phyloP scores from a whole-genome alignment of 192 early-diverging fungal species.

The Linnemannia elongata region DNA sequence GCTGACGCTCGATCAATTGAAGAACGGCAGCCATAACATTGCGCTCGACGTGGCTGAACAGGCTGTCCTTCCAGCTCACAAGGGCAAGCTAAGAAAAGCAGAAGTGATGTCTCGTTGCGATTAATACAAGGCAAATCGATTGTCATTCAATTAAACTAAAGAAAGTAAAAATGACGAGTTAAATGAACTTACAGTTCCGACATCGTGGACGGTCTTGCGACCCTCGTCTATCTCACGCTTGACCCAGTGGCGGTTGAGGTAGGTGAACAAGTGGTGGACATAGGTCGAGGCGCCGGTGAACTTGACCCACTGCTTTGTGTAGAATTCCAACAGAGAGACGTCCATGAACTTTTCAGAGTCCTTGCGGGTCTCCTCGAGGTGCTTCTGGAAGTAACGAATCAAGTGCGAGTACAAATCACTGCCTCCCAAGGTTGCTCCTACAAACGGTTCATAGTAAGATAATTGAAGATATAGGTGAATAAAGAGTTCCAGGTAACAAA shows the following conservation, averaged over 20 bases:
- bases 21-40: slow-evolving; percentile 85
- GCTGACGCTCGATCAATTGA: slow-evolving; percentile 82
- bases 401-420: slow-evolving; percentile 67
- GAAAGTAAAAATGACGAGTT: background rate
- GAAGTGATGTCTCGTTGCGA: background rate
- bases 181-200: slow-evolving; percentile 85
- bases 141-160: background rate
- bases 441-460: background rate
- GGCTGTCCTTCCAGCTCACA: slow-evolving; percentile 88
- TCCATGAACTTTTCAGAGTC: slow-evolving; percentile 77
- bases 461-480: background rate
- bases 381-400: slow-evolving; percentile 67
- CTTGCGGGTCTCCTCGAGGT: slow-evolving; percentile 66
- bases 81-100: slow-evolving; percentile 73
- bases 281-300: slow-evolving; percentile 88
- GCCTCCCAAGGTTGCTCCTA: slow-evolving; percentile 68
- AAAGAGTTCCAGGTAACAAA: background rate
- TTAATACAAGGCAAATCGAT: background rate
- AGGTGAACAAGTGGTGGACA: slow-evolving; percentile 93
- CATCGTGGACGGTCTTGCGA: slow-evolving; percentile 88
- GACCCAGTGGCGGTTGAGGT: slow-evolving; percentile 98
- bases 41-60: slow-evolving; percentile 77
- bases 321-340: slow-evolving; percentile 87
- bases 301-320: slow-evolving; percentile 90
- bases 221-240: slow-evolving; percentile 96